Evolutionary conservation across 495 filamentous ascomycete genomes (phyloP).

Genomic region (Aspergillus funiculosus): DNA sequence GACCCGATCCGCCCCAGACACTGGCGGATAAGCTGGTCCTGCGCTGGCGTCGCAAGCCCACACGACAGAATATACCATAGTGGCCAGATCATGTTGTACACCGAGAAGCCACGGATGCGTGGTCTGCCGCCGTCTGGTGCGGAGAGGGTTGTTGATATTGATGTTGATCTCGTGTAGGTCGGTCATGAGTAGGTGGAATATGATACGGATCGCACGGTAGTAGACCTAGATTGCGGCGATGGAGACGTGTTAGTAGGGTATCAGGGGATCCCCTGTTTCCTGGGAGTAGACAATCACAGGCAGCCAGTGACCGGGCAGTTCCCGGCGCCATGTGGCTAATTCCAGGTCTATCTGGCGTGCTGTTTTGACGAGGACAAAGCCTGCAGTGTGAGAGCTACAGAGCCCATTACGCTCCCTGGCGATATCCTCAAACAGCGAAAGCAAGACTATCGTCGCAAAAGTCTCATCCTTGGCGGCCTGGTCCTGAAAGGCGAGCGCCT

Average conservation of each 20-base stretch:
- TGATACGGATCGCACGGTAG: conserved; percentile 37
- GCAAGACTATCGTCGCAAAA: conserved; percentile 36
- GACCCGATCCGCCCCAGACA: conserved; percentile 30
- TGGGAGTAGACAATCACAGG: conserved; percentile 33
- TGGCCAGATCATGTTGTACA: conserved; percentile 39
- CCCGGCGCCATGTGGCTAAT: conserved; percentile 33
- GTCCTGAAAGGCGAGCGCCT: conserved; percentile 26
- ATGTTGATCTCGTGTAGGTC: conserved; percentile 16
- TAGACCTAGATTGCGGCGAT: conserved; percentile 35
- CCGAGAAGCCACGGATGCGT: conserved; percentile 31
- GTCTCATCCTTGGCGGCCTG: conserved; percentile 39
- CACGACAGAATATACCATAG: conserved; percentile 39
- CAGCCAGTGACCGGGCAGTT: conserved; percentile 35
- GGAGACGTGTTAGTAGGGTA: conserved; percentile 32
- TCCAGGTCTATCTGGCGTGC: conserved; percentile 28
- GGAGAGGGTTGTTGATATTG: conserved; percentile 3
- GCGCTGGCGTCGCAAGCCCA: conserved; percentile 31
- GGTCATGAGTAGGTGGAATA: conserved; percentile 31
- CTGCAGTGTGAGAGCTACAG: conserved; percentile 38
- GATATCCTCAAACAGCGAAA: conserved; percentile 41
- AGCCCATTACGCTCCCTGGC: conserved; percentile 37
- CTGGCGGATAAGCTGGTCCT: conserved; percentile 26
- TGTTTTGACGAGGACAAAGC: conserved; percentile 31
- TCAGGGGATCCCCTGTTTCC: conserved; percentile 27
- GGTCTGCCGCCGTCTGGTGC: conserved; percentile 1